A percentile compares a stretch with the other conserved stretches of the same genome.
These are phyloP conservation scores for Sporisorium reilianum DNA, from an alignment of 1,284 basidiomycete genomes.

Conservation along the genomic window DNA sequence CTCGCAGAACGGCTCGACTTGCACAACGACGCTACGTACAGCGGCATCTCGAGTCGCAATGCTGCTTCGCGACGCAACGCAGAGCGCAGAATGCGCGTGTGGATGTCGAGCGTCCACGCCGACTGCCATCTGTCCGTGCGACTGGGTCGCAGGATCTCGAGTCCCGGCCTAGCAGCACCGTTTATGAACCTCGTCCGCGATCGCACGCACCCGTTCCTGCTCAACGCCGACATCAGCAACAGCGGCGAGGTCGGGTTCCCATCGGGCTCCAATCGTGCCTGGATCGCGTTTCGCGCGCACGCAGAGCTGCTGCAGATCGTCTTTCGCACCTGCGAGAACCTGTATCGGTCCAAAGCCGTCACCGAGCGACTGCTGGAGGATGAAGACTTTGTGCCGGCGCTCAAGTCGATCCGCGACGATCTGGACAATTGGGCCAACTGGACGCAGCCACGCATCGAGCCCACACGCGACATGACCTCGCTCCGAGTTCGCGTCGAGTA, in stretches of 20 bases:
- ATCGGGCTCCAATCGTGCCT: slow-evolving; percentile 43
- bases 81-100: slow-evolving; percentile 52
- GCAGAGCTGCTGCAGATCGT: slow-evolving; percentile 51
- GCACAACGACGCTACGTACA: slow-evolving; percentile 52
- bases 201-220: slow-evolving; percentile 47
- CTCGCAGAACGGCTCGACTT: slow-evolving; percentile 54
- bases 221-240: slow-evolving; percentile 46
- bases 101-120: slow-evolving; percentile 57
- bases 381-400: slow-evolving; percentile 50
- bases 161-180: slow-evolving; percentile 47
- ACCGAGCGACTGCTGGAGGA: slow-evolving; percentile 49
- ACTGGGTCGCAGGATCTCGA: slow-evolving; percentile 52
- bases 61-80: slow-evolving; percentile 43
- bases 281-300: slow-evolving; percentile 52
- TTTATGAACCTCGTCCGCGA: slow-evolving; percentile 54
- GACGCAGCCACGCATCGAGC: slow-evolving; percentile 50
- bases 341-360: slow-evolving; percentile 49
- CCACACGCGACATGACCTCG: slow-evolving; percentile 53
- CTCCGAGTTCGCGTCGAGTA: slow-evolving; percentile 52
- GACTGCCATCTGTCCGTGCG: slow-evolving; percentile 57
- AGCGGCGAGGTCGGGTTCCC: slow-evolving; percentile 33
- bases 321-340: slow-evolving; percentile 52
- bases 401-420: slow-evolving; percentile 51
- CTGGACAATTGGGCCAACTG: slow-evolving; percentile 55
- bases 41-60: slow-evolving; percentile 47